Percentiles rank a stretch among this genome's conserved stretches.
phyloP scores from a whole-genome alignment of 208 protist species.

The Crithidia bombi region DNA sequence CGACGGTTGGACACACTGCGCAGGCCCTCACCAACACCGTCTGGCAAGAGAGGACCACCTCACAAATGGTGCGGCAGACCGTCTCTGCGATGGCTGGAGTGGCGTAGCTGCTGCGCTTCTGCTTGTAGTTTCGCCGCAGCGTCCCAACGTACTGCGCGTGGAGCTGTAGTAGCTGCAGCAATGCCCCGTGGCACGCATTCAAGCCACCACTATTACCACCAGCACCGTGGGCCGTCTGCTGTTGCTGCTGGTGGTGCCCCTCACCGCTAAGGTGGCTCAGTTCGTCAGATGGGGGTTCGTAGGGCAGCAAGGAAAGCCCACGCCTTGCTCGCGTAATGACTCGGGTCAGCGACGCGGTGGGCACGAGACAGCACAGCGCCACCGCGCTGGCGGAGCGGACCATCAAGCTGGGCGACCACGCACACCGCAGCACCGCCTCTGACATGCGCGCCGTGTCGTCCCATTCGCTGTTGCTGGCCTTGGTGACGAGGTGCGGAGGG shows the following conservation, averaged over 20 bases:
- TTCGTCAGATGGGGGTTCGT: not conserved
- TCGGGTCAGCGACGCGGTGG: conserved; percentile 20
- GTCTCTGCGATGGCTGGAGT: conserved; percentile 20
- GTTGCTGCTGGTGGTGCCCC: not conserved
- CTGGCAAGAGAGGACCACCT: conserved; percentile 23
- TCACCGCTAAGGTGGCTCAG: too few relatives aligned
- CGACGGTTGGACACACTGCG: conserved; percentile 59
- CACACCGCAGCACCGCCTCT: conserved; percentile 60
- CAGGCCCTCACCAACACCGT: conserved; percentile 27
- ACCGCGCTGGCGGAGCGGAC: conserved; percentile 75
- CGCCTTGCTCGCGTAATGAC: conserved; percentile 19
- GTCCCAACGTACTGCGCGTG: conserved; percentile 81
- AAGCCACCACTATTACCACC: conserved; percentile 16
- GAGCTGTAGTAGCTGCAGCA: conserved; percentile 85
- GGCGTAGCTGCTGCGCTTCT: conserved; percentile 46
- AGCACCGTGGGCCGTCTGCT: not conserved
- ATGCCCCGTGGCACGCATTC: conserved; percentile 74
- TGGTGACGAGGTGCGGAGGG: conserved; percentile 43
- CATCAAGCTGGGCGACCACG: conserved; percentile 71
- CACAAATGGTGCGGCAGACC: conserved; percentile 29
- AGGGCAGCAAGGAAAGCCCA: conserved; percentile 19
- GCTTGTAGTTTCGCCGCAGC: conserved; percentile 40
- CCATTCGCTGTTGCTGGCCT: conserved; percentile 21
- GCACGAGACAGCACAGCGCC: conserved; percentile 81
- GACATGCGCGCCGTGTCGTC: conserved; percentile 53